phyloP scores from a whole-genome alignment of 805 yeast species.

The Candida ovalis region DNA sequence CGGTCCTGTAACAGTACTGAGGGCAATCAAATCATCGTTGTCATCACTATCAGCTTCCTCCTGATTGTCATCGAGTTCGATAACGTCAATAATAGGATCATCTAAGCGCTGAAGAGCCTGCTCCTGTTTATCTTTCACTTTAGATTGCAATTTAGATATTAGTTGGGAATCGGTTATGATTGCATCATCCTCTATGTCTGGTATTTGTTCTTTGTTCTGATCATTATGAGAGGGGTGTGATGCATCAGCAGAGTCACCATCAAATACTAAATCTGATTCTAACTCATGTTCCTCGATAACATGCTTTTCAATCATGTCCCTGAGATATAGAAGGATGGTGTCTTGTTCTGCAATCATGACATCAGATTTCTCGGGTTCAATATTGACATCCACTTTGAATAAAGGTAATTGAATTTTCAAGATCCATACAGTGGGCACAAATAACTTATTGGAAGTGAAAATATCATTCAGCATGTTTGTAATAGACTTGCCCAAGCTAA shows the following conservation, averaged over 20 bases:
- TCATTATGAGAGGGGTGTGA: too few relatives aligned
- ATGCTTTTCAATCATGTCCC: slow-evolving; percentile 2
- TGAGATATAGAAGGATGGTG: slow-evolving; percentile 16
- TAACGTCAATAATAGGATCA: background rate
- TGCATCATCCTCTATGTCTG: background rate
- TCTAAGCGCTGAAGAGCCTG: background rate
- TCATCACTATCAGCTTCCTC: background rate
- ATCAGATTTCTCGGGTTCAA: slow-evolving; percentile 44
- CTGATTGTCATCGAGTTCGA: background rate
- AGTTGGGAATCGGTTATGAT: background rate
- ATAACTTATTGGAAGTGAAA: slow-evolving; percentile 22
- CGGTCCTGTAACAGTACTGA: background rate
- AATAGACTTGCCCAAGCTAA: slow-evolving; percentile 32
- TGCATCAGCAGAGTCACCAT: too few relatives aligned
- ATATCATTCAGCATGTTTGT: slow-evolving; percentile 20
- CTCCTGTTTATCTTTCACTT: background rate
- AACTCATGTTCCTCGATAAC: slow-evolving; percentile 6
- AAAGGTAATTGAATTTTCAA: slow-evolving; percentile 25
- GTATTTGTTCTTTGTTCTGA: too few relatives aligned
- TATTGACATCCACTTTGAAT: slow-evolving; percentile 33
- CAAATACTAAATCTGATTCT: background rate
- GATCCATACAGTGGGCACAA: slow-evolving; percentile 34
- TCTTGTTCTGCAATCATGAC: slow-evolving; percentile 29
- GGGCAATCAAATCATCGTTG: background rate
- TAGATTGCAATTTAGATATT: background rate